Evolutionary conservation across 148 eudicot species (phyloP).

Genomic region (Beta vulgaris): DNA sequence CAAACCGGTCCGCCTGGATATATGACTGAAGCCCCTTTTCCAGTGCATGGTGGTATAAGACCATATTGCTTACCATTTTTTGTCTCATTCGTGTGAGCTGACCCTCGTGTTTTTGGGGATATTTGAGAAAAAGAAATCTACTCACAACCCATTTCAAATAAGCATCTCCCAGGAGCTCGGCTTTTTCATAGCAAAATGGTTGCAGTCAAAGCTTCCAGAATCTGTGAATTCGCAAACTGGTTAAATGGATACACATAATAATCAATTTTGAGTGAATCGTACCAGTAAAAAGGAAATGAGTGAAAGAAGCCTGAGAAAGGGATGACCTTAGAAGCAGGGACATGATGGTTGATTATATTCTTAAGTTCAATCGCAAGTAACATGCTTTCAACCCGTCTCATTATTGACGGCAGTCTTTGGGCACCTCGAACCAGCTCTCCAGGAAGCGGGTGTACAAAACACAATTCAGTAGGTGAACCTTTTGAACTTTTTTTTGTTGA

Average conservation of each 20-base stretch:
- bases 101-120: slow-evolving; percentile 98
- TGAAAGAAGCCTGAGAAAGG: neutral
- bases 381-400: slow-evolving; percentile 98
- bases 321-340: slow-evolving; percentile 79
- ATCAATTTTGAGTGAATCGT: neutral
- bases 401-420: slow-evolving; percentile 91
- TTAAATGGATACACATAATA: slow-evolving; percentile 8
- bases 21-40: slow-evolving; percentile 81
- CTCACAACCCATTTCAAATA: slow-evolving; percentile 98
- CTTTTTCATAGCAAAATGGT: slow-evolving; percentile 99
- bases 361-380: slow-evolving; percentile 91
- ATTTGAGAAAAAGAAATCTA: slow-evolving; percentile 80
- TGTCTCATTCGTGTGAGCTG: slow-evolving; percentile 98
- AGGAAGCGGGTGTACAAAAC: slow-evolving; percentile 92
- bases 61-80: slow-evolving; percentile 96
- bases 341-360: slow-evolving; percentile 60
- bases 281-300: neutral
- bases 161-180: slow-evolving; percentile 98
- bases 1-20: slow-evolving; percentile 97
- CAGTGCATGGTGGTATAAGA: slow-evolving; percentile 79
- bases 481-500: too few species aligned
- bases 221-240: slow-evolving; percentile 43
- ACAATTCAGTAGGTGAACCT: slow-evolving; percentile 92
- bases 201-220: slow-evolving; percentile 96
- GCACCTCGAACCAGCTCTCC: slow-evolving; percentile 94